Evolutionary conservation across 306 rosid species (phyloP).

Genomic region (Cajanus cajan): DNA sequence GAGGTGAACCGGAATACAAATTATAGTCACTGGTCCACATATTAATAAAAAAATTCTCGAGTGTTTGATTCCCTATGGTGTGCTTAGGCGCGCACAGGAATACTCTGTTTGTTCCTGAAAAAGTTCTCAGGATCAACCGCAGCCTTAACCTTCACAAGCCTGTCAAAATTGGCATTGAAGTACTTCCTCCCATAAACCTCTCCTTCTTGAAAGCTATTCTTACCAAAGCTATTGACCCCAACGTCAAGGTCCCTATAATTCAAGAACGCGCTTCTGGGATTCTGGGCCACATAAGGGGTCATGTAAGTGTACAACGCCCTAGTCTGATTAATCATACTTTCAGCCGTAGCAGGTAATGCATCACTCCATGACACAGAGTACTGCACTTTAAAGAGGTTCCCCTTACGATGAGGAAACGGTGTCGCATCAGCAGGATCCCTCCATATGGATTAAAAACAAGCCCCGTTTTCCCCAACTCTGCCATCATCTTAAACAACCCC

Average conservation of each 20-base stretch:
- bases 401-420: conserved; percentile 76
- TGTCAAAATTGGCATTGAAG: conserved; percentile 54
- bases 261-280: conserved; percentile 39
- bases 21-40: no score
- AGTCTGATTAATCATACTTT: neutral
- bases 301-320: conserved; percentile 45
- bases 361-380: conserved; percentile 63
- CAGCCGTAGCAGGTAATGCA: conserved; percentile 28
- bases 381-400: conserved; percentile 66
- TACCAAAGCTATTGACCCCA: conserved; percentile 45
- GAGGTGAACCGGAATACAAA: no score
- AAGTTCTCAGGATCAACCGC: conserved; percentile 64
- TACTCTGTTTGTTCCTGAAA: conserved; percentile 78
- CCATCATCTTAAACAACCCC: conserved; percentile 34
- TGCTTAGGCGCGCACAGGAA: conserved; percentile 37
- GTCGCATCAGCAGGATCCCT: conserved; percentile 43
- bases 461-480: conserved; percentile 36
- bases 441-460: conserved; percentile 50
- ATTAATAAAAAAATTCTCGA: no score
- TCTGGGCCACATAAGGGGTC: conserved; percentile 73
- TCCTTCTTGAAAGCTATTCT: conserved; percentile 48
- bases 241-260: conserved; percentile 79
- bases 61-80: neutral
- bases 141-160: conserved; percentile 61
- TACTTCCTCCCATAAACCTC: conserved; percentile 57